Evolutionary conservation across 192 early-diverging fungal genomes (phyloP).

Genomic region (Chytriomyces sp.): DNA sequence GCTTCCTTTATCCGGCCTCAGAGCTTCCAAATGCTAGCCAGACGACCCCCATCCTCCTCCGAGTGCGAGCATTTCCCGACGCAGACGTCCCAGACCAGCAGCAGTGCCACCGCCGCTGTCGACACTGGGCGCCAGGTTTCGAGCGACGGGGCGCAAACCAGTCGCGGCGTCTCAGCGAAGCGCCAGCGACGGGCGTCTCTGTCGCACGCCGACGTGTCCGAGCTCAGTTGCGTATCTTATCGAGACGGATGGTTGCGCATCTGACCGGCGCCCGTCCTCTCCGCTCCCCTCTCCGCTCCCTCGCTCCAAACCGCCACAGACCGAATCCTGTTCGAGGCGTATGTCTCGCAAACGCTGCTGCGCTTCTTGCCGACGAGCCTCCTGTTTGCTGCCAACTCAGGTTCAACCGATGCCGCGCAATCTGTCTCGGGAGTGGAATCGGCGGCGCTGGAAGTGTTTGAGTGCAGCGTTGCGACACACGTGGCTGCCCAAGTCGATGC

Average conservation of each 20-base stretch:
- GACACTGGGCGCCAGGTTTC: too few relatives aligned
- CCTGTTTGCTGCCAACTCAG: background rate
- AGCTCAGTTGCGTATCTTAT: background rate
- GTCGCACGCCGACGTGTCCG: background rate
- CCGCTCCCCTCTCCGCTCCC: background rate
- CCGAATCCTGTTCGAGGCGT: background rate
- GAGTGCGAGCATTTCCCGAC: too few relatives aligned
- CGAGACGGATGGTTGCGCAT: background rate
- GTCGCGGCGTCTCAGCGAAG: background rate
- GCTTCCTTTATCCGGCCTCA: too few relatives aligned
- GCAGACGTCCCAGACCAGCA: too few relatives aligned
- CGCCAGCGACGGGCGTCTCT: background rate
- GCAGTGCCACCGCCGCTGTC: too few relatives aligned
- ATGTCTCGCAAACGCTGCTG: background rate
- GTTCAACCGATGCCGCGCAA: background rate
- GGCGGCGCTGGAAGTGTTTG: background rate
- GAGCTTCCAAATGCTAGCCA: too few relatives aligned
- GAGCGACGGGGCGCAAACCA: background rate
- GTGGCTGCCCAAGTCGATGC: background rate
- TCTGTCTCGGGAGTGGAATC: background rate
- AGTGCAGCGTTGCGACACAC: background rate
- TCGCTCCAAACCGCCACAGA: background rate
- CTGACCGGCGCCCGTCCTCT: background rate
- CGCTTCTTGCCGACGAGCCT: background rate
- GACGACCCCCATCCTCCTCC: too few relatives aligned